Evolutionary conservation across 2,329 filamentous ascomycete genomes (phyloP), one percentile per base, ranked within the genome.

Genomic region (Claviceps lovelessii): DNA sequence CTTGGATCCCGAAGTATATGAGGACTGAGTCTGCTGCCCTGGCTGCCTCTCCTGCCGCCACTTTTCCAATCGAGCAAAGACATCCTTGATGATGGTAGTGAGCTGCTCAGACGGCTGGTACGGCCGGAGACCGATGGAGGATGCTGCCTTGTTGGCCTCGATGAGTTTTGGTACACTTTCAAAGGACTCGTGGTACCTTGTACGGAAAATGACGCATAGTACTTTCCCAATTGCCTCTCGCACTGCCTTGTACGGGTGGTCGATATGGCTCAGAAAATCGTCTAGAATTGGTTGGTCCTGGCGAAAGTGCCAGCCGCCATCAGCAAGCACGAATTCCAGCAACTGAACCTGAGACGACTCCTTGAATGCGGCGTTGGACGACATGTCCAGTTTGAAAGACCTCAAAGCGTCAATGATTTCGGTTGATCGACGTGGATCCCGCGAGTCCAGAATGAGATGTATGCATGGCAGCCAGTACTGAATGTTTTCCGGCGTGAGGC

Each of bases 191-290:
- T 96, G 88, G 68, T 98, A 95, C 29, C 90, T 79, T 9, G 90
- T 95, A 59, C 90, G 86, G 68, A 90, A 93, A 56, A 97, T 91
- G 4, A 85, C 85, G 4, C 88, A 86, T 56, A 98, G 80, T 0
- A 91, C 91, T 47, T 89, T 80, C 0, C 93, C 93, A 72, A 98
- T 95, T 0, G 91, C 85, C 70, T 98, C 93, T 56, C 93, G 85
- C 6, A 98, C 93, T 35, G 90, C 87, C 73, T 98, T 98, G 74
- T 98, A 98, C 0, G 93, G 93, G 67, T 98, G 93, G 65, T 98
- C 90, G 45, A 98, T 83, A 67, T 98, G 93, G 29, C 79, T 76
- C 57, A 98, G 75, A 70, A 97, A 96, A 68, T 98, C 83, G 39
- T 94, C 77, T 7, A 95, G 73, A 52, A 98, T 91, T 0, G 90